phyloP scores from a whole-genome alignment of 306 rosid species.

The Vicia villosa region DNA sequence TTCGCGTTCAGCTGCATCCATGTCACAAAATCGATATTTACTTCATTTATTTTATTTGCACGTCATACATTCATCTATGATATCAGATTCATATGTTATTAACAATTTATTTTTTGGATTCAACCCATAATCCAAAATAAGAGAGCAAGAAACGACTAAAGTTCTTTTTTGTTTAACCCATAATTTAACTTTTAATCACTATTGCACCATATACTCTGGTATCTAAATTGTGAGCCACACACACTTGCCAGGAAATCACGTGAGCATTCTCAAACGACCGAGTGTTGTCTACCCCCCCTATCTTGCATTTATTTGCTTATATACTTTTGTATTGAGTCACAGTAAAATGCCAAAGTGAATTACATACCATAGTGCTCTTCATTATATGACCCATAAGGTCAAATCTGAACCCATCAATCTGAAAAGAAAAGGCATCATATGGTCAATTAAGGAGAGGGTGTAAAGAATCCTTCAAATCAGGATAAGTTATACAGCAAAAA shows the following conservation, averaged over 20 bases:
- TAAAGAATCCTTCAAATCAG: constrained; percentile 7
- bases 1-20: constrained; percentile 72
- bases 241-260: too few relatives aligned
- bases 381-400: constrained; percentile 98
- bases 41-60: constrained; percentile 8
- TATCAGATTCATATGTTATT: constrained; percentile 21
- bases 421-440: constrained; percentile 34
- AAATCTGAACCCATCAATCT: constrained; percentile 98
- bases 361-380: constrained; percentile 90
- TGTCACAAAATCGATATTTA: constrained; percentile 35
- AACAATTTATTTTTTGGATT: constrained; percentile 10
- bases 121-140: constrained; percentile 22
- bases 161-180: constrained; percentile 11
- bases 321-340: constrained; percentile 10
- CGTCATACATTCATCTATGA: constrained; percentile 19
- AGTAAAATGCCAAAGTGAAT: constrained; percentile 33
- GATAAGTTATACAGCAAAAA: constrained; percentile 13
- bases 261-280: constrained; percentile 6
- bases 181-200: constrained; percentile 15
- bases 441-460: neutral
- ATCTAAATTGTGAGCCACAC: too few relatives aligned
- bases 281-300: constrained; percentile 6
- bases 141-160: constrained; percentile 18
- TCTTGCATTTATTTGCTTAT: constrained; percentile 22
- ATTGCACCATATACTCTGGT: constrained; percentile 8